Conservation (phyloP, 2,329 filamentous ascomycete genomes). For the Colletotrichum abscissum region DNA sequence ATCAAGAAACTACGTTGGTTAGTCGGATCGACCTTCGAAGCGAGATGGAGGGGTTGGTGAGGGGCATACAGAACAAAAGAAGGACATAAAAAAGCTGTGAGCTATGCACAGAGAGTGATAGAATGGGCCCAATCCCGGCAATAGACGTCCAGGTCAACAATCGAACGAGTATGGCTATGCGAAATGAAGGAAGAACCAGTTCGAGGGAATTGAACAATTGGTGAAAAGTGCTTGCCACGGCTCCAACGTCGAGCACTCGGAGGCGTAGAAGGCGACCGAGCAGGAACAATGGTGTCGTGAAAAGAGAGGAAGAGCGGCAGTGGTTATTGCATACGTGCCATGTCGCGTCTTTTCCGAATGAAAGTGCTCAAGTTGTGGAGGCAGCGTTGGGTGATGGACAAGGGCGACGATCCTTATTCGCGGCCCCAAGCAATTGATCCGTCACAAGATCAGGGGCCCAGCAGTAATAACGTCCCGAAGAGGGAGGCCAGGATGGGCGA, state of each 20-base stretch:
- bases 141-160: conserved; percentile 15
- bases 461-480: conserved; percentile 17
- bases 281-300: conserved; percentile 16
- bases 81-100: conserved; percentile 16
- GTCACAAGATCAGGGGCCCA: conserved; percentile 26
- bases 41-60: conserved; percentile 15
- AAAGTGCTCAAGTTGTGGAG: conserved; percentile 25
- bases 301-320: conserved; percentile 20
- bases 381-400: conserved; percentile 24
- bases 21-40: background rate
- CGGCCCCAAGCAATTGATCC: conserved; percentile 32
- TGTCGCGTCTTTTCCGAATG: conserved; percentile 32
- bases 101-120: conserved; percentile 21
- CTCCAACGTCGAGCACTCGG: conserved; percentile 17
- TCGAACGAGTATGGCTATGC: background rate
- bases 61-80: conserved; percentile 31
- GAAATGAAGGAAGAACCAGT: conserved; percentile 12
- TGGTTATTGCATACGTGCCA: conserved; percentile 34
- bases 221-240: conserved; percentile 13
- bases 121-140: background rate
- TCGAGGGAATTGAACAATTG: background rate
- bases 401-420: conserved; percentile 36
- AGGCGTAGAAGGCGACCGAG: conserved; percentile 21
- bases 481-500: conserved; percentile 14
- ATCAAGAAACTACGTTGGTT: conserved; percentile 21